A percentile compares a stretch with the other conserved stretches of the same genome.
These are phyloP conservation scores for Spiraea crenata DNA, from an alignment of 331 rosid genomes.

Conservation along the genomic window DNA sequence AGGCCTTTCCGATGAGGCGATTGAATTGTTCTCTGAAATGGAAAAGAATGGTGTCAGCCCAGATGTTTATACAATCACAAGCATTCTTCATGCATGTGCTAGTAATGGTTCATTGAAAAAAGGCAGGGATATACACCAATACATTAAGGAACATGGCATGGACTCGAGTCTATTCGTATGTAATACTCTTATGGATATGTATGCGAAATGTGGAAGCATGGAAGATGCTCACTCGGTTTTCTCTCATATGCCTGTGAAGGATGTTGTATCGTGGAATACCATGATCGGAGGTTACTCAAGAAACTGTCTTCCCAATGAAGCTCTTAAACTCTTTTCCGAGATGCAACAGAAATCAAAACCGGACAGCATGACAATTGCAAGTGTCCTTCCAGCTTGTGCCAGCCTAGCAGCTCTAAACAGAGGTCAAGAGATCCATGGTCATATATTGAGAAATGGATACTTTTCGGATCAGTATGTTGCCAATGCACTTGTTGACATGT, in stretches of 20 bases:
- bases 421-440: slow-evolving; percentile 72
- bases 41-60: slow-evolving; percentile 40
- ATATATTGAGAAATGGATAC: slow-evolving; percentile 56
- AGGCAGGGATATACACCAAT: slow-evolving; percentile 61
- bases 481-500: slow-evolving; percentile 78
- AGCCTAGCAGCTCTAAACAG: slow-evolving; percentile 69
- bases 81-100: slow-evolving; percentile 70
- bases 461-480: slow-evolving; percentile 40
- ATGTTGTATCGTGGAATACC: slow-evolving; percentile 69
- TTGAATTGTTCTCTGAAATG: slow-evolving; percentile 50
- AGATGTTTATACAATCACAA: slow-evolving; percentile 54
- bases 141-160: slow-evolving; percentile 47
- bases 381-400: slow-evolving; percentile 77
- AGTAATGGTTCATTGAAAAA: slow-evolving; percentile 43
- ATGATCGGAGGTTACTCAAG: slow-evolving; percentile 73
- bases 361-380: slow-evolving; percentile 49
- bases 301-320: slow-evolving; percentile 66
- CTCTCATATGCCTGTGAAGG: slow-evolving; percentile 47
- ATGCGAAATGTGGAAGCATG: slow-evolving; percentile 81
- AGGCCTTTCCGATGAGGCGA: slow-evolving; percentile 49
- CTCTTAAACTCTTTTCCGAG: slow-evolving; percentile 50
- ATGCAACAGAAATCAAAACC: slow-evolving; percentile 60
- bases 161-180: slow-evolving; percentile 46
- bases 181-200: slow-evolving; percentile 84
- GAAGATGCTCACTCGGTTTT: slow-evolving; percentile 62